phyloP scores from a whole-genome alignment of 768 basidiomycete genomes.

The Tremella mesenterica region DNA sequence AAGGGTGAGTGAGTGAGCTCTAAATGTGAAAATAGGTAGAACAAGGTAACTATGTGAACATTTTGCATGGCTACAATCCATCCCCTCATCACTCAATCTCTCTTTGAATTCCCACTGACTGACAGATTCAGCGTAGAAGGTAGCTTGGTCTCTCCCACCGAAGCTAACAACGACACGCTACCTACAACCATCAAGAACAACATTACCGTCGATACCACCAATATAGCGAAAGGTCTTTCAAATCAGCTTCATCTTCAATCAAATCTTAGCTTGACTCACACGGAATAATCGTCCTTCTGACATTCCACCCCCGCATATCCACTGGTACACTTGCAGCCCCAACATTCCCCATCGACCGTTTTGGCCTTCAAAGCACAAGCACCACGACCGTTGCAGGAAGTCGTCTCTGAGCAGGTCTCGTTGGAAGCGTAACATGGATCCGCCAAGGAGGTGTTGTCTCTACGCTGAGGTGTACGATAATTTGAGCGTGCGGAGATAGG shows the following conservation, averaged over 20 bases:
- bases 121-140: constrained; percentile 36
- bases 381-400: constrained; percentile 35
- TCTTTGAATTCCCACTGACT: constrained; percentile 28
- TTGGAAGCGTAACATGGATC: constrained; percentile 33
- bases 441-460: background rate
- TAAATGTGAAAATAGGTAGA: no score
- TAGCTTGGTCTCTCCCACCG: constrained; percentile 36
- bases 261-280: constrained; percentile 21
- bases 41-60: no score
- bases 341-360: constrained; percentile 31
- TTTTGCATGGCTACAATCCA: background rate
- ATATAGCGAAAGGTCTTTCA: constrained; percentile 34
- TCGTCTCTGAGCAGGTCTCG: constrained; percentile 27
- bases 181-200: constrained; percentile 22
- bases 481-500: background rate
- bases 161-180: constrained; percentile 22
- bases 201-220: constrained; percentile 29
- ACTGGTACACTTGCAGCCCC: constrained; percentile 37
- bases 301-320: constrained; percentile 39
- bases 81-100: constrained; percentile 17
- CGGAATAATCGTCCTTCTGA: constrained; percentile 40
- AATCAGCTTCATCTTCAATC: background rate
- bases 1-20: no score
- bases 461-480: background rate
- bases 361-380: constrained; percentile 23